Conservation (phyloP, 352 stramenopile species). For the Phytophthora uliginosa region DNA sequence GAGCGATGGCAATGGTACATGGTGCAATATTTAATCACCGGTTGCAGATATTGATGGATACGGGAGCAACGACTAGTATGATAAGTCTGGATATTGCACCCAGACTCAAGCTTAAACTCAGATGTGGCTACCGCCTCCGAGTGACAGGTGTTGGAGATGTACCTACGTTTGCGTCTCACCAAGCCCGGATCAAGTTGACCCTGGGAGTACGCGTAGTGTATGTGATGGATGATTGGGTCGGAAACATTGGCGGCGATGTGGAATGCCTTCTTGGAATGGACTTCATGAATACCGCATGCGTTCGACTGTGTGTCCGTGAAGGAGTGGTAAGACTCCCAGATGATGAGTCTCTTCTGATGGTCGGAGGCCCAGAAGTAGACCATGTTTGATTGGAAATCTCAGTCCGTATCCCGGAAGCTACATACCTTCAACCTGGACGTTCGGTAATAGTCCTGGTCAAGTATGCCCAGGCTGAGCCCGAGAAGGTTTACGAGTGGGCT, state of each 20-base stretch:
- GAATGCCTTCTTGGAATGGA: slow-evolving; percentile 42
- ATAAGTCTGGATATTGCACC: slow-evolving; percentile 35
- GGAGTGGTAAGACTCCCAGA: slow-evolving; percentile 6
- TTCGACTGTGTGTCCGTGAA: slow-evolving; percentile 3
- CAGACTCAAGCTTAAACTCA: slow-evolving; percentile 28
- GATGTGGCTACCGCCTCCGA: neutral
- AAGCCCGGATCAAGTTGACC: slow-evolving; percentile 37
- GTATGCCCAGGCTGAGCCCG: neutral
- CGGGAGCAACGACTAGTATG: slow-evolving; percentile 32
- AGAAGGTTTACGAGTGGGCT: neutral
- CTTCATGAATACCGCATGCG: slow-evolving; percentile 39
- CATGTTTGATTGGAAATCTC: neutral
- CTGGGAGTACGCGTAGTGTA: too few species aligned
- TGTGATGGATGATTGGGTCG: slow-evolving; percentile 28
- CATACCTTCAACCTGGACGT: neutral
- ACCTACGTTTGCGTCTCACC: slow-evolving; percentile 14
- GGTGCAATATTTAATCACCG: slow-evolving; percentile 6
- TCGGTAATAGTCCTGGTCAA: neutral
- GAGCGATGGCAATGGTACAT: neutral
- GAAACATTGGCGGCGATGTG: slow-evolving; percentile 31
- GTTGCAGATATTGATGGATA: slow-evolving; percentile 23
- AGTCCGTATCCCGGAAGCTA: neutral
- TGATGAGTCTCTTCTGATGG: slow-evolving; percentile 9
- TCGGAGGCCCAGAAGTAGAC: neutral
- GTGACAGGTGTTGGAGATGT: slow-evolving; percentile 28